Evolutionary conservation across 805 yeast species (phyloP).

Genomic region (Kockiozyma suomiensis): DNA sequence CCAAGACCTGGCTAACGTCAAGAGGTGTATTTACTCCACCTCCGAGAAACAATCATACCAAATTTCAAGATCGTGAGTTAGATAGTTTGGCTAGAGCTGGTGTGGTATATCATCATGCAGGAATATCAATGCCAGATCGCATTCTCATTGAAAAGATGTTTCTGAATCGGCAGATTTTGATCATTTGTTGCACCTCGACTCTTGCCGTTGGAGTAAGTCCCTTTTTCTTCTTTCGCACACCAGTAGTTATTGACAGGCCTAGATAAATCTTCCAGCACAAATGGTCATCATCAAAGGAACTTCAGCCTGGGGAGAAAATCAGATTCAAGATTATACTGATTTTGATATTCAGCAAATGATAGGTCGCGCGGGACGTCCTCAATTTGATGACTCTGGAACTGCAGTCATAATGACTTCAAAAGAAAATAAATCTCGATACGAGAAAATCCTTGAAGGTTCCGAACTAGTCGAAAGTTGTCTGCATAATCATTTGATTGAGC

Average conservation of each 20-base stretch:
- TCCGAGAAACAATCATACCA: neutral
- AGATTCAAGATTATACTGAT: slow-evolving; percentile 54
- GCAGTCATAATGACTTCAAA: slow-evolving; percentile 51
- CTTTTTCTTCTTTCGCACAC: neutral
- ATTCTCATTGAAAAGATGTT: slow-evolving; percentile 51
- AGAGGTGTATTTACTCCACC: slow-evolving; percentile 1
- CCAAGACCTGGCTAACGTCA: slow-evolving; percentile 9
- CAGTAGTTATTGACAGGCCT: neutral
- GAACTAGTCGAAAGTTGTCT: slow-evolving; percentile 51
- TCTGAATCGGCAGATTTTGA: slow-evolving; percentile 47
- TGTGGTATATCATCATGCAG: slow-evolving; percentile 63
- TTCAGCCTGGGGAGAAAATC: slow-evolving; percentile 51
- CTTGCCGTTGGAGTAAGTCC: slow-evolving; percentile 57
- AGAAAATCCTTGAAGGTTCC: slow-evolving; percentile 47
- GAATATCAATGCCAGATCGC: slow-evolving; percentile 54
- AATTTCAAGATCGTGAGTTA: slow-evolving; percentile 20
- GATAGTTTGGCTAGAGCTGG: slow-evolving; percentile 40
- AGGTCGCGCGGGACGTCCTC: slow-evolving; percentile 65
- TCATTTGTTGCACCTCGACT: slow-evolving; percentile 61
- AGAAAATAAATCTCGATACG: slow-evolving; percentile 45
- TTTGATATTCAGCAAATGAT: slow-evolving; percentile 63
- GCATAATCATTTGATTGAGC: slow-evolving; percentile 34
- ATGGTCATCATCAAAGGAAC: slow-evolving; percentile 65
- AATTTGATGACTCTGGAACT: slow-evolving; percentile 48
- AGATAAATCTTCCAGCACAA: slow-evolving; percentile 58